Conservation (phyloP, 23 red algal species). For the Pyropia yezoensis region DNA sequence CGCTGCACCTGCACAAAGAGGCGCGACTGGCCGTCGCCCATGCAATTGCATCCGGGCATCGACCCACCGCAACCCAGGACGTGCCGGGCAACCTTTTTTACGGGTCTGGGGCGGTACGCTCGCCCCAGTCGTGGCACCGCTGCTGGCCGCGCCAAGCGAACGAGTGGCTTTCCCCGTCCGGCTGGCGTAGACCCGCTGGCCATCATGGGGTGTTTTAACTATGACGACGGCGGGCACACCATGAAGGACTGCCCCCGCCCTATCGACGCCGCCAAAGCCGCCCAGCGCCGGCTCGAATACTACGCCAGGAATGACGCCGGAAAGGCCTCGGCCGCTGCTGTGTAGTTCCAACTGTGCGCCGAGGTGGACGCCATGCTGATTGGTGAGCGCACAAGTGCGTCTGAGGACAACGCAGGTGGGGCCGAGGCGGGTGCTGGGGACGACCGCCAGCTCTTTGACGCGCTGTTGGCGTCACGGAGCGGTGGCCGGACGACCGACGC, state of each 20-base stretch:
- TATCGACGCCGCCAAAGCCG: constrained; percentile 1
- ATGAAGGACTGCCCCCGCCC: constrained; percentile 8
- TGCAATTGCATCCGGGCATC: neutral
- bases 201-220: too few species aligned
- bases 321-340: neutral
- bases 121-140: neutral
- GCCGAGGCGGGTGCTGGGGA: neutral
- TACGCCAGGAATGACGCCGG: neutral
- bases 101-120: too few species aligned
- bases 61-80: neutral
- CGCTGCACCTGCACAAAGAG: too few species aligned
- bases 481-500: neutral
- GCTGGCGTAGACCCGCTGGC: neutral
- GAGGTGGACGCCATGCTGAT: too few species aligned
- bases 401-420: neutral
- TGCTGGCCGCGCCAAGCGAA: neutral
- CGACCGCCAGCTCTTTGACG: constrained; percentile 2
- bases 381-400: neutral
- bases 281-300: neutral
- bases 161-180: neutral
- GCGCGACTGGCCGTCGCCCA: too few species aligned
- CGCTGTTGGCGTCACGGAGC: neutral
- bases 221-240: neutral
- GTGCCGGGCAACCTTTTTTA: neutral
- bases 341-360: neutral